A percentile compares a stretch with the other conserved stretches of the same genome.
Evolutionary conservation across 768 basidiomycete species (phyloP).

Genomic region (Tricholoma bakamatsutake): DNA sequence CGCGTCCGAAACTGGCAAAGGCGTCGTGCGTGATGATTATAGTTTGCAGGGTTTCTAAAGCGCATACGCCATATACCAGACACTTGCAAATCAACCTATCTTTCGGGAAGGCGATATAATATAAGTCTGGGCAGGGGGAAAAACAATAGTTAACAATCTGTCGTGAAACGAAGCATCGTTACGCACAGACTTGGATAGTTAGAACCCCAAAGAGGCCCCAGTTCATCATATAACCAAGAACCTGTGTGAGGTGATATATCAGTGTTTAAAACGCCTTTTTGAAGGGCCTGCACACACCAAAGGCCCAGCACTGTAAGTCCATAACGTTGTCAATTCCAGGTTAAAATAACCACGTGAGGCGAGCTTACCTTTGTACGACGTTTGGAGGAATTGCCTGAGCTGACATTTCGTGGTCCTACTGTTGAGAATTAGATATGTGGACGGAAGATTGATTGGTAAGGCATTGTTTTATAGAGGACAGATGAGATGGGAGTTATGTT

Average conservation of each 20-base stretch:
- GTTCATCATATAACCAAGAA: conserved; percentile 25
- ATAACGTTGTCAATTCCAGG: not conserved
- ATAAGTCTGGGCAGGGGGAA: conserved; percentile 17
- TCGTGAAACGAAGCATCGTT: not conserved
- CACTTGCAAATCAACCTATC: conserved; percentile 19
- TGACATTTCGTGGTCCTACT: not conserved
- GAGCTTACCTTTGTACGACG: conserved; percentile 10
- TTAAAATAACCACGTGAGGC: not conserved
- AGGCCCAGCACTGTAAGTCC: conserved; percentile 14
- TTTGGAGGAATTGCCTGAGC: not conserved
- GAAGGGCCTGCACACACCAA: conserved; percentile 6
- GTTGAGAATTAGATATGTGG: too few relatives aligned
- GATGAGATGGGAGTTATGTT: too few relatives aligned
- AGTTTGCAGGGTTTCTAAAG: conserved; percentile 24
- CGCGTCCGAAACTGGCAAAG: conserved; percentile 21
- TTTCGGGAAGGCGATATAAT: conserved; percentile 26
- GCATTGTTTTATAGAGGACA: too few relatives aligned
- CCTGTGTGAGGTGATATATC: conserved; percentile 7
- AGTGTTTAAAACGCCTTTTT: not conserved
- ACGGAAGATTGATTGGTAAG: too few relatives aligned
- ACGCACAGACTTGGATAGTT: conserved; percentile 26
- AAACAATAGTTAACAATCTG: not conserved
- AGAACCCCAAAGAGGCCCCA: conserved; percentile 25
- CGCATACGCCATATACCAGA: conserved; percentile 23
- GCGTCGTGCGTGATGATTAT: conserved; percentile 20